Conservation (phyloP, 2,329 filamentous ascomycete species). For the Calycina herbarum region DNA sequence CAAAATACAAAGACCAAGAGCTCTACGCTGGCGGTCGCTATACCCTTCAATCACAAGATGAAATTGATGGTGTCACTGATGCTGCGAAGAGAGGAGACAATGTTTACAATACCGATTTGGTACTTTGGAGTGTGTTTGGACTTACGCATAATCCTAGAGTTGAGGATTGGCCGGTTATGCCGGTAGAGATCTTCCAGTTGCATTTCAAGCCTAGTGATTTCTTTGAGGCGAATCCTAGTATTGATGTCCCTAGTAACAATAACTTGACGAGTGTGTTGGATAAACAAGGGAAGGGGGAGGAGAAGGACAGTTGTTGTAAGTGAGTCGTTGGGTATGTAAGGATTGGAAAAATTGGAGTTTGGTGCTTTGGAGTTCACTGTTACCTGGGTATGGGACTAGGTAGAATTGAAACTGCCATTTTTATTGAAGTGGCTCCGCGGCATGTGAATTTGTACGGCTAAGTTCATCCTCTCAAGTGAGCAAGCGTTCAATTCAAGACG, state of each 20-base stretch:
- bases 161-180: conserved; percentile 89
- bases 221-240: conserved; percentile 55
- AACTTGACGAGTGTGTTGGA: conserved; percentile 8
- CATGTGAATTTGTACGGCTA: too few relatives aligned
- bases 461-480: too few relatives aligned
- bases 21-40: conserved; percentile 38
- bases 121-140: conserved; percentile 91
- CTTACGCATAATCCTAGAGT: conserved; percentile 85
- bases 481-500: too few relatives aligned
- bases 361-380: too few relatives aligned
- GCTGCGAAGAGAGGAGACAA: conserved; percentile 80
- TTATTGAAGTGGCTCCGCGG: too few relatives aligned
- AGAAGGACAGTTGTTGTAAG: neutral
- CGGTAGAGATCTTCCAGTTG: conserved; percentile 77
- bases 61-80: conserved; percentile 52
- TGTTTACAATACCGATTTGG: conserved; percentile 82
- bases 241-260: conserved; percentile 51
- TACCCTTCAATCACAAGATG: conserved; percentile 36
- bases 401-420: too few relatives aligned
- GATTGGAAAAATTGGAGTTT: neutral
- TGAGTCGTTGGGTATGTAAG: neutral
- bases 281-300: neutral
- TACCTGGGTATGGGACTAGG: too few relatives aligned
- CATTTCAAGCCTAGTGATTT: conserved; percentile 62
- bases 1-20: conserved; percentile 65